Base-by-base conservation (phyloP, 208 protist genomes). In the Vickermania spadyakhi region DNA sequence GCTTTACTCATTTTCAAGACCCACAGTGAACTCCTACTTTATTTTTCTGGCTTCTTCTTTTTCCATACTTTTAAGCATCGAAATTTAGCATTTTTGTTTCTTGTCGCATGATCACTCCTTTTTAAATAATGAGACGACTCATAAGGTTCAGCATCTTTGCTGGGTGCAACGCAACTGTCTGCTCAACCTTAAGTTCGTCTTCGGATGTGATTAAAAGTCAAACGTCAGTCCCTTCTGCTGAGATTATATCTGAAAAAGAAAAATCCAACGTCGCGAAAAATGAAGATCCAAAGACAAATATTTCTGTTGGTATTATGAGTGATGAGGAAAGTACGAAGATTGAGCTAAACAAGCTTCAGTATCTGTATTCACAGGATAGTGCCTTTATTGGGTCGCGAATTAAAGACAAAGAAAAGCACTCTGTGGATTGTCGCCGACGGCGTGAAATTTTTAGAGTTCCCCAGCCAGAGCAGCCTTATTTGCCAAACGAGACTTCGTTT, bases 401-500 rank as follows among this genome's bases (percentile, higher is more conserved):
- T 31, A 89, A 86, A 60, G 81, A 93, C 60, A 75, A 56, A 31
- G 57, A 42, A 26, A 14, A 29, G 0, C 49, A 73, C 31, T 66
- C 62, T 41, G 75, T 89, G 4, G 79, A 80, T 45, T 56, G 68
- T 5, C 71, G 86, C 0, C 66, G 65, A 21, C 72, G 86, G 4
- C 81, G 86, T 14, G 51, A 77, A 49, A 73, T 93, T 29, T 68
- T 79, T 4, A 71, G 86, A 1, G 76, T 93, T 27, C 86, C 86
- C 22, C 83, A 81, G 58, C 79, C 81, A 14, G 83, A 86, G 42
- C 41, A 79, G 13, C 72, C 81, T 31, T 91, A 91, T 55, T 54
- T 49, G 2, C 77, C 83, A 13, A 85, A 87, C 55, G 86, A 90
- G 52, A 93, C 83, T 28, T 91, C 83, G 13, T 93, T 93, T 66